Base-by-base conservation (phyloP, 345 rosid genomes). In the Streptanthus diversifolius region DNA sequence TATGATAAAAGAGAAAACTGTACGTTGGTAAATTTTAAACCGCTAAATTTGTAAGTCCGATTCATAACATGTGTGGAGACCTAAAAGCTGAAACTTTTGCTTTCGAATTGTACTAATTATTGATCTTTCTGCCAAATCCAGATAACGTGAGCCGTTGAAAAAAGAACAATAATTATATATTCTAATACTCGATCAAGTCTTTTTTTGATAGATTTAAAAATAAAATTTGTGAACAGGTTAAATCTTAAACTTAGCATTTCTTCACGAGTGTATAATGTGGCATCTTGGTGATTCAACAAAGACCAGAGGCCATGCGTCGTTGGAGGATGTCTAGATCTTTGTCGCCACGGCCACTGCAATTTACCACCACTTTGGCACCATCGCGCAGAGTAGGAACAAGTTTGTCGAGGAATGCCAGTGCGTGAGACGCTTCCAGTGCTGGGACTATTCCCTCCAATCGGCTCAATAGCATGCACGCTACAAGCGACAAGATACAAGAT, bases 361-460 rank as follows among this genome's bases (percentile, higher is more conserved):
- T 93, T 5, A 90, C 88, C 1, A 90, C 82, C 40, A 93, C 83
- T 70, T 84, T 89, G 33, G 89, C 52, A 7, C 86, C 87, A 51
- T 85, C 51, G 0, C 74, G 36, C 18, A 89, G 73, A 15, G 73
- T 79, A 6, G 97, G 97, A 24, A 89, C 84, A 6, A 93, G 87
- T 74, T 86, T 81, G 33, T 87, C 92, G 3, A 90, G 80, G 79
- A 56, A 86, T 5, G 93, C 98, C 40, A 90, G 76, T 0, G 93
- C 96, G 65, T 93, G 98, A 44, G 97, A 82, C 0, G 91, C 75
- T 75, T 90, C 98, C 56, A 93, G 27, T 0, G 96, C 83, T 40
- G 93, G 97, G 33, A 90, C 33, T 85, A 93, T 90, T 5, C 98
- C 98, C 73, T 93, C 96, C 40, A 87, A 55, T 82, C 76, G 79